Base-by-base conservation (phyloP, 768 basidiomycete species). In the Lentinula guzmanii region DNA sequence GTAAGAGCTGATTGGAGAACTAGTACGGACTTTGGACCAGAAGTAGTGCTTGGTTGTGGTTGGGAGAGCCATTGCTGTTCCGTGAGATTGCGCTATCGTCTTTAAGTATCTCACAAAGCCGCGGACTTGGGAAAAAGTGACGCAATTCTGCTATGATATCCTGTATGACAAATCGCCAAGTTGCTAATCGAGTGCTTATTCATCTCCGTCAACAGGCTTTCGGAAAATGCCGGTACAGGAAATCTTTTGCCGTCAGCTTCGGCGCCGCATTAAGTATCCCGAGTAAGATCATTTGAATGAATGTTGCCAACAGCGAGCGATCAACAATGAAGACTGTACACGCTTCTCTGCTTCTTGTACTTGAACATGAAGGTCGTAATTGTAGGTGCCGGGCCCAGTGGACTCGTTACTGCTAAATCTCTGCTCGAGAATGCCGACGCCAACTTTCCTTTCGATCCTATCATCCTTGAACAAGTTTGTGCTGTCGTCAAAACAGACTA, bases 331-430 rank as follows among this genome's bases (percentile, higher is more conserved):
- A 43, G 4, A n/a, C 16, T 43, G n/a, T 11, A 8, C 18, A 9
- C 18, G 18, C 9, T 24, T 48, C n/a, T 2, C 8, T 11, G 46
- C 9, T 5, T 48, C 21, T 28, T 52, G 51, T 41, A 15, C 53
- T 16, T 21, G 52, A 52, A 7, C 61, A 72, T 76, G 75, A 71
- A 70, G 55, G 72, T 76, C 11, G 69, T 72, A 33, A 66, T 77
- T n/a, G 64, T 77, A 58, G 78, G 79, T 41, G 82, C 78, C 8
- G 83, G 83, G 8, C 81, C 82, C 0, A 75, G 78, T 1, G 83
- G 82, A 2, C 68, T 84, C 3, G 77, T 79, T 5, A 75, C 77
- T 0, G 77, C 78, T 69, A 84, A 84, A 69, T 74, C 79, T 7
- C 69, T 83, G 11, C 70, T 79, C 7, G 76, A 80, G 64, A 73